Evolutionary conservation across 805 yeast species (phyloP).

Genomic region (Saccharomycopsis fermentans): DNA sequence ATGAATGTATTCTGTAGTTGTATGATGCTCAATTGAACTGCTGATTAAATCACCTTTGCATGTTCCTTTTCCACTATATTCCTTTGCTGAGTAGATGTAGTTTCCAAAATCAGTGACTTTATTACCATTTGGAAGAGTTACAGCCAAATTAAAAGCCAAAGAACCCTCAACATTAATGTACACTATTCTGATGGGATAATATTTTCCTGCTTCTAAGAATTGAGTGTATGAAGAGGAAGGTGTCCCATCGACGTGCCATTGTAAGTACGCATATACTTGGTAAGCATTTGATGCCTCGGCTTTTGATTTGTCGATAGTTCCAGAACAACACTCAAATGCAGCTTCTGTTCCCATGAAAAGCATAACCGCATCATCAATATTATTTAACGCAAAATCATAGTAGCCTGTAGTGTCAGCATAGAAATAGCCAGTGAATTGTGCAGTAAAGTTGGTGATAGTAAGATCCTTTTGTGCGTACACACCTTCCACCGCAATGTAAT

Average conservation of each 20-base stretch:
- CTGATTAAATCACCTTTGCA: background rate
- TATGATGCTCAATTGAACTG: no score
- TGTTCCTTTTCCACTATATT: background rate
- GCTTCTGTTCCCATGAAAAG: constrained; percentile 26
- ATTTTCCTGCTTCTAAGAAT: constrained; percentile 21
- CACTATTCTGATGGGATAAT: no score
- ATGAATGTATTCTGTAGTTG: no score
- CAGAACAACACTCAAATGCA: constrained; percentile 29
- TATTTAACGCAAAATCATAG: constrained; percentile 22
- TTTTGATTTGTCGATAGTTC: background rate
- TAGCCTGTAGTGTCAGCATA: constrained; percentile 25
- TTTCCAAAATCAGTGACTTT: background rate
- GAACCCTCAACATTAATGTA: constrained; percentile 20
- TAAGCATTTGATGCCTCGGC: background rate
- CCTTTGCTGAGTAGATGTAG: constrained; percentile 1
- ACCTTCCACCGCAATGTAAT: background rate
- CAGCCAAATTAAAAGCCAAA: constrained; percentile 16
- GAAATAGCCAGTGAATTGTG: constrained; percentile 25
- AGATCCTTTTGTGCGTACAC: background rate
- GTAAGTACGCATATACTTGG: background rate
- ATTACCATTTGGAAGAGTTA: constrained; percentile 6
- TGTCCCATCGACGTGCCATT: background rate
- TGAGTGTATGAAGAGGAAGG: background rate
- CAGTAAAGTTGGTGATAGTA: constrained; percentile 20
- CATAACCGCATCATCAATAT: constrained; percentile 27